Evolutionary conservation across 768 basidiomycete species (phyloP).

Genomic region (Lactarius trivialis): DNA sequence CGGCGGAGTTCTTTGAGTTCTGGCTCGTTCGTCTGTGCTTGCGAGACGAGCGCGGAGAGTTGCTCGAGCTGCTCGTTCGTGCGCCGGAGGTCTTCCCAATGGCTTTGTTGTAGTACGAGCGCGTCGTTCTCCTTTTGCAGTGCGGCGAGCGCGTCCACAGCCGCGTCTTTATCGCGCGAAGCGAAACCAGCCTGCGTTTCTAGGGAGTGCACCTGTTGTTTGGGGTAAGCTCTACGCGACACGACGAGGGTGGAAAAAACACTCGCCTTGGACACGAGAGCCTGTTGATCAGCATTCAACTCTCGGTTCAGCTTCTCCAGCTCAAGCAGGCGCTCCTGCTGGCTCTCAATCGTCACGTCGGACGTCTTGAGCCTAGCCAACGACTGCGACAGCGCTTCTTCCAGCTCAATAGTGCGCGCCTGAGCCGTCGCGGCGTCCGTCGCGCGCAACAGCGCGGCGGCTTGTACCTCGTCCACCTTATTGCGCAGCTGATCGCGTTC

Average conservation of each 20-base stretch:
- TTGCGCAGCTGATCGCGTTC: slow-evolving; percentile 58
- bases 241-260: slow-evolving; percentile 13
- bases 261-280: slow-evolving; percentile 54
- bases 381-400: slow-evolving; percentile 69
- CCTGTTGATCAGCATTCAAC: slow-evolving; percentile 47
- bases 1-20: slow-evolving; percentile 67
- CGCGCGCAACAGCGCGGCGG: slow-evolving; percentile 36
- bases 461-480: slow-evolving; percentile 51
- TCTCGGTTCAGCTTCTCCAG: slow-evolving; percentile 59
- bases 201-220: slow-evolving; percentile 58
- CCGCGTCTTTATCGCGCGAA: slow-evolving; percentile 56
- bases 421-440: slow-evolving; percentile 42
- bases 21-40: slow-evolving; percentile 60
- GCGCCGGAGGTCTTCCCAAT: slow-evolving; percentile 72
- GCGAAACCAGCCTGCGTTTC: slow-evolving; percentile 52
- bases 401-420: slow-evolving; percentile 51
- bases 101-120: slow-evolving; percentile 54
- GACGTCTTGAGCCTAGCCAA: slow-evolving; percentile 63
- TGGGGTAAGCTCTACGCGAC: slow-evolving; percentile 8
- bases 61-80: slow-evolving; percentile 67
- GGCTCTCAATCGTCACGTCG: slow-evolving; percentile 58
- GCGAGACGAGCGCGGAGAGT: slow-evolving; percentile 43
- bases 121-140: slow-evolving; percentile 59
- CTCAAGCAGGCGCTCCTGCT: slow-evolving; percentile 51
- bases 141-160: slow-evolving; percentile 41